Evolutionary conservation across 495 filamentous ascomycete genomes (phyloP), one percentile per base, ranked within the genome.

Genomic region (Talaromyces stipitatus): DNA sequence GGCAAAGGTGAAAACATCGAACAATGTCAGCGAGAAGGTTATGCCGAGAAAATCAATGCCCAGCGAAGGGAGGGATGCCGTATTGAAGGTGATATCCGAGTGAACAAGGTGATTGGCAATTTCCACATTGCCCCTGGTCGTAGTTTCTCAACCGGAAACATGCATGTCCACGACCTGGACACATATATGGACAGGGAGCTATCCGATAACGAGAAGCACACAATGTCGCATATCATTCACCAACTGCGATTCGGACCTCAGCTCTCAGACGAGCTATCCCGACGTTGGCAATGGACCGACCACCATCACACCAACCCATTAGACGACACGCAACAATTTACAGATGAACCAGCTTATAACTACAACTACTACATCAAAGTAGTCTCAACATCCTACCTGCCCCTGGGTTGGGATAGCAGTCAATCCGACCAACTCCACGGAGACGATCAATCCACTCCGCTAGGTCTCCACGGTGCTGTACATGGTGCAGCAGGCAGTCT

Each of bases 351-450:
- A 51, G 86, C 85, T 36, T 97, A 79, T 78, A 99, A 96, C 71
- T 99, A 85, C 67, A 96, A 97, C 92, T 99, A 99, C 77, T 99
- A 97, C 68, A 79, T 99, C 69, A 99, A 99, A 74, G 92, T 99
- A 46, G 94, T 99, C 32, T 88, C 87, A 8, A 99, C 94, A 14
- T 90, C 89, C 2, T 99, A 96, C 64, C 80, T 97, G 6, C 92
- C 94, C 1, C 78, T 98, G 4, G 90, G 90, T 16, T 91, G 90
- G 90, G 80, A 85, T 47, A 73, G 75, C 45, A 66, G 73, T 24
- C 69, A 68, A 58, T 78, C 75, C 1, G 60, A 72, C 14, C 60
- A 72, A 27, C 57, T 77, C 32, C 71, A 81, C 60, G 74, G 71
- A n/a, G 69, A 77, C 23, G 72, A 81, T 56, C 76, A 85, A 52